Percentiles rank a stretch among this genome's conserved stretches.
Conservation (phyloP, 352 stramenopile genomes). For the Pseudoperonospora humuli region DNA sequence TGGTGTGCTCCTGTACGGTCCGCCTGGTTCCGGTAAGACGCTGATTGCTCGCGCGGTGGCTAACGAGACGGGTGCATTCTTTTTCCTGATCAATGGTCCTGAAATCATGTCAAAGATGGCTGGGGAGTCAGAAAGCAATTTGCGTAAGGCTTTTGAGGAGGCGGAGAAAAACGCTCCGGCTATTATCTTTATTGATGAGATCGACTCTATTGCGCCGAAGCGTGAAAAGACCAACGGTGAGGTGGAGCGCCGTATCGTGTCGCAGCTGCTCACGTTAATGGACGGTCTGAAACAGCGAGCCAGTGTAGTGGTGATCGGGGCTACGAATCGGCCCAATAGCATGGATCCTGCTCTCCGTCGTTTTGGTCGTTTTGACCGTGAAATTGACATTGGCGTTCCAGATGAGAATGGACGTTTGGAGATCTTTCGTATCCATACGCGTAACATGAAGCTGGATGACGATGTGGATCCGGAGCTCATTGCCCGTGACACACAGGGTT, state of each 20-base stretch:
- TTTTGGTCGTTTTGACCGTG: slow-evolving; percentile 97
- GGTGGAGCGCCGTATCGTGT: slow-evolving; percentile 98
- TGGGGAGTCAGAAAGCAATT: slow-evolving; percentile 88
- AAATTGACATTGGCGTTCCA: slow-evolving; percentile 99
- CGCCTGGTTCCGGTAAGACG: slow-evolving; percentile 97
- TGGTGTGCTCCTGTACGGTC: slow-evolving; percentile 99
- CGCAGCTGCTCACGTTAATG: slow-evolving; percentile 98
- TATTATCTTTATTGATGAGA: slow-evolving; percentile 99
- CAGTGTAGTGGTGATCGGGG: slow-evolving; percentile 97
- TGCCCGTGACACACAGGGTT: slow-evolving; percentile 97
- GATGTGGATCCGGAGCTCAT: slow-evolving; percentile 98
- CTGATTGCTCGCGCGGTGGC: slow-evolving; percentile 97
- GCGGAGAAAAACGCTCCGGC: slow-evolving; percentile 98
- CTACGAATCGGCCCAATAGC: slow-evolving; percentile 97
- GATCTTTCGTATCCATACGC: slow-evolving; percentile 99
- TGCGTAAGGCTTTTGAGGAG: slow-evolving; percentile 97
- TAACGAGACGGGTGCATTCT: slow-evolving; percentile 99
- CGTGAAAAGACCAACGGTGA: slow-evolving; percentile 99
- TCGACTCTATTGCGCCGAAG: slow-evolving; percentile 97
- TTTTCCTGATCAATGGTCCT: slow-evolving; percentile 99
- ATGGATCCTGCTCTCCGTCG: slow-evolving; percentile 97
- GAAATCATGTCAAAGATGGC: slow-evolving; percentile 99
- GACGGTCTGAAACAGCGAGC: slow-evolving; percentile 91
- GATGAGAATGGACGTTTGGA: slow-evolving; percentile 98
- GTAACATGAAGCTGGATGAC: slow-evolving; percentile 99